Evolutionary conservation across 2,329 filamentous ascomycete species (phyloP).

Genomic region (Sclerotinia subarctica): DNA sequence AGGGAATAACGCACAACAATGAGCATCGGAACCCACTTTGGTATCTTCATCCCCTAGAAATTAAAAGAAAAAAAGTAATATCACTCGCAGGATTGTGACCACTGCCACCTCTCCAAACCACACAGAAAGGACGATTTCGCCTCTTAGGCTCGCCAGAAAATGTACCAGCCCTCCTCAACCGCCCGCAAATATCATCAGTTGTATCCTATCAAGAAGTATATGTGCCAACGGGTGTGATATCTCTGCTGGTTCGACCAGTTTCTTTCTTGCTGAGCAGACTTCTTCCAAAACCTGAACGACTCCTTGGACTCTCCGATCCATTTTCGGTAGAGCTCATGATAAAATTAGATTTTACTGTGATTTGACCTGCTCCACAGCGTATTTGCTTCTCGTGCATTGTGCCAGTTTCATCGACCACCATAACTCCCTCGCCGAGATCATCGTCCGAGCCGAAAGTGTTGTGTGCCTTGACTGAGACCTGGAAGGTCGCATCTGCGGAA

Average conservation of each 20-base stretch:
- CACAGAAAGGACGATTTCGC: neutral
- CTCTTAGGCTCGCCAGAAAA: neutral
- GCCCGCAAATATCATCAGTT: neutral
- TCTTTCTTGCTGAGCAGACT: constrained; percentile 55
- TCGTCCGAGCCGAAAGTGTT: constrained; percentile 81
- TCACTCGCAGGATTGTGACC: neutral
- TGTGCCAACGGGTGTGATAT: constrained; percentile 41
- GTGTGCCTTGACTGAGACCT: constrained; percentile 80
- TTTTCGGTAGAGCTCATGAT: constrained; percentile 46
- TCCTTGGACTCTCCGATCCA: constrained; percentile 43
- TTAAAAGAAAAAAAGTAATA: neutral
- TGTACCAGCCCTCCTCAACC: neutral
- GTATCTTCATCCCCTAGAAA: constrained; percentile 10
- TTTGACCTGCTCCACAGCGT: constrained; percentile 66
- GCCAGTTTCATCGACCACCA: constrained; percentile 83
- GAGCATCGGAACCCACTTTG: neutral
- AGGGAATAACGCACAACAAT: neutral
- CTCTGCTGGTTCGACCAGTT: constrained; percentile 39
- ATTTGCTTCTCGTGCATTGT: constrained; percentile 69
- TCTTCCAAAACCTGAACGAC: constrained; percentile 42
- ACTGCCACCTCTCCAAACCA: neutral
- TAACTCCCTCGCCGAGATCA: constrained; percentile 78
- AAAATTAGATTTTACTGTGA: constrained; percentile 74
- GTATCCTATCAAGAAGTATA: neutral
- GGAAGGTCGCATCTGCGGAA: constrained; percentile 80